A percentile compares a stretch with the other conserved stretches of the same genome.
These are phyloP conservation scores for Xylariaceae sp. DNA, from an alignment of 2,329 filamentous ascomycete species.

Conservation along the genomic window DNA sequence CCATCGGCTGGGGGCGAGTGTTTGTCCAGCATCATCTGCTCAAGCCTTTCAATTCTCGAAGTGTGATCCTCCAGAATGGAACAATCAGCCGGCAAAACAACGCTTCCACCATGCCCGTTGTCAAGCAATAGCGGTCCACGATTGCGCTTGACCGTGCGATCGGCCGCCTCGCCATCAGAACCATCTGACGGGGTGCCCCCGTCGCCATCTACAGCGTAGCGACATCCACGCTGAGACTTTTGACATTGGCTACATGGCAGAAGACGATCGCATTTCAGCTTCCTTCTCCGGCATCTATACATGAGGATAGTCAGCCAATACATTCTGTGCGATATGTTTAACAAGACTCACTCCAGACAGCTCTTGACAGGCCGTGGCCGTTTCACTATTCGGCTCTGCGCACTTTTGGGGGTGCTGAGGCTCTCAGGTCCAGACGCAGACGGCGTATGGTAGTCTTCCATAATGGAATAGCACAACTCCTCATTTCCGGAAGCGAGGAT, in stretches of 20 bases:
- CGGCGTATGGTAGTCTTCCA: no score
- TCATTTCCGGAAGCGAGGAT: no score
- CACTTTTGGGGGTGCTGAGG: slow-evolving; percentile 15
- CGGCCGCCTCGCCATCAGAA: slow-evolving; percentile 36
- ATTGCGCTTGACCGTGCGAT: slow-evolving; percentile 24
- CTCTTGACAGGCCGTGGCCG: slow-evolving; percentile 29
- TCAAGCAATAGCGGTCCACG: slow-evolving; percentile 7
- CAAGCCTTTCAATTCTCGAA: slow-evolving; percentile 50
- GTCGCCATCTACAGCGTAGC: slow-evolving; percentile 49
- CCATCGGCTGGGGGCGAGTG: slow-evolving; percentile 30
- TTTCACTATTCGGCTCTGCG: slow-evolving; percentile 21
- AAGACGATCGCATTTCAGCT: slow-evolving; percentile 56
- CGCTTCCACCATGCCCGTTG: background rate
- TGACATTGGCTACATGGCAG: slow-evolving; percentile 56
- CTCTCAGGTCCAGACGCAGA: slow-evolving; percentile 7
- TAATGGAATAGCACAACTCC: no score
- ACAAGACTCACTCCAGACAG: slow-evolving; percentile 20
- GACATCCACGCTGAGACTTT: slow-evolving; percentile 51
- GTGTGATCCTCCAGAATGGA: slow-evolving; percentile 46
- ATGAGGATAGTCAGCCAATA: no score
- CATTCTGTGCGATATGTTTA: background rate
- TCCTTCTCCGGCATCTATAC: slow-evolving; percentile 38
- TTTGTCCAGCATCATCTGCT: slow-evolving; percentile 44
- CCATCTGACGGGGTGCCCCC: slow-evolving; percentile 45
- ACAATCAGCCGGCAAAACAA: slow-evolving; percentile 22